Base-by-base conservation (phyloP, 306 rosid genomes). In the Pyrus betulifolia region DNA sequence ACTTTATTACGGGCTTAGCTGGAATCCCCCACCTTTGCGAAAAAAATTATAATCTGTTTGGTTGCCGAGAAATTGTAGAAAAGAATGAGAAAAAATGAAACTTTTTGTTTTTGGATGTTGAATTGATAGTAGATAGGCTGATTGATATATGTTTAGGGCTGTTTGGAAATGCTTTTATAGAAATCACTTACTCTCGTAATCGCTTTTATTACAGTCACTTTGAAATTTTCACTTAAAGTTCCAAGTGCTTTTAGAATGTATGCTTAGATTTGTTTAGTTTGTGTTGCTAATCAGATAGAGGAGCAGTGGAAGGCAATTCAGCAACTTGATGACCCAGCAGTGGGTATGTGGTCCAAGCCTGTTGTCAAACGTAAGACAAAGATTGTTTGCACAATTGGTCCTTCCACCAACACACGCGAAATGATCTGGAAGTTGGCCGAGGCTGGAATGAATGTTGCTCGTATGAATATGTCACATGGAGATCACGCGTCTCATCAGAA, bases 381-480 rank as follows among this genome's bases (percentile, higher is more conserved):
- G 88, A 92, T 95, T 77, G 98, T 95, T 44, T 95, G 98, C 82
- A 95, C 98, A 7, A 84, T 95, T 72, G 99, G 99, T 80, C 99
- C 99, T 78, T 95, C 99, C 27, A 90, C 97, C 31, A 85, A 95
- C 81, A 92, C 99, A 0, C 79, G 82, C 40, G 99, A 95, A 78
- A 92, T 95, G 99, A 90, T 95, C 64, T 95, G 99, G 99, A 95
- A 95, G 89, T 70, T 95, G 69, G 99, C 99, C 28, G 99, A 95
- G 81, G 89, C 96, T 62, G 99, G 99, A 45, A 95, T 95, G 97
- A 95, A 95, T 70, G 99, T 95, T 79, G 99, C 99, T 2, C 90
- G 99, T 27, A 19, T 95, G 84, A 95, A 95, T 77, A 95, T 95
- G 99, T 95, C 99, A 18, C 99, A 92, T 33, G 99, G 99, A 35